phyloP scores from a whole-genome alignment of 805 yeast species.

The Zygoascus biomembranicola region DNA sequence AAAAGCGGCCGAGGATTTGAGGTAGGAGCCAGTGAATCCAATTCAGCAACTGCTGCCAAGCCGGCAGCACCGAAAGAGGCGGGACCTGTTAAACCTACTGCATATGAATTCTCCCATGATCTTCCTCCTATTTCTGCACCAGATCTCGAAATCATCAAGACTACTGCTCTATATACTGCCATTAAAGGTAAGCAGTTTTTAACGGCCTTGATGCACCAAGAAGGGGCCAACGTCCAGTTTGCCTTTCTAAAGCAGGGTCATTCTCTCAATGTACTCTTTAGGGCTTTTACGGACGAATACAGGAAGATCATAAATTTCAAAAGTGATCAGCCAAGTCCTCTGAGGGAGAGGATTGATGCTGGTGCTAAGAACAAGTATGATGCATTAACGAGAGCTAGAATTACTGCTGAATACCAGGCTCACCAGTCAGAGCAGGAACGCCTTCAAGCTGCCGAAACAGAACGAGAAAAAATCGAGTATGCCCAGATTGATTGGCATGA shows the following conservation, averaged over 20 bases:
- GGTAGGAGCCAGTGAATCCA: not conserved
- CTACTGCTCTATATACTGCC: slow-evolving; percentile 64
- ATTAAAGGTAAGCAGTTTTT: slow-evolving; percentile 45
- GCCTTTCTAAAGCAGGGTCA: slow-evolving; percentile 57
- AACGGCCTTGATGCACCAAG: slow-evolving; percentile 29
- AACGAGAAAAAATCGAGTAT: slow-evolving; percentile 43
- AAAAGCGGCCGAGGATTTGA: slow-evolving; percentile 20
- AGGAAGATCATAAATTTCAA: slow-evolving; percentile 27
- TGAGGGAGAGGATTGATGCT: slow-evolving; percentile 18
- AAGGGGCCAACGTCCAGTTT: slow-evolving; percentile 42
- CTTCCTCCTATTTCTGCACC: slow-evolving; percentile 41
- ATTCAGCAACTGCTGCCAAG: not conserved
- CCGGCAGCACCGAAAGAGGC: not conserved
- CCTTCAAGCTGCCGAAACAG: slow-evolving; percentile 30
- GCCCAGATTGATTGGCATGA: slow-evolving; percentile 86
- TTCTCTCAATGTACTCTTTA: slow-evolving; percentile 48
- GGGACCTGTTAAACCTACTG: slow-evolving; percentile 22
- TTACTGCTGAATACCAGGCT: slow-evolving; percentile 48
- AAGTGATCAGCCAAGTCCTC: slow-evolving; percentile 11
- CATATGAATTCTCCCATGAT: slow-evolving; percentile 25
- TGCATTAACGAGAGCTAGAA: slow-evolving; percentile 40
- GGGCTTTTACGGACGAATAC: slow-evolving; percentile 50
- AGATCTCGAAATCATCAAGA: slow-evolving; percentile 62
- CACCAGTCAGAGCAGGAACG: slow-evolving; percentile 30
- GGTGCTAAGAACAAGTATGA: slow-evolving; percentile 27